phyloP scores from a whole-genome alignment of 2,329 filamentous ascomycete genomes.

The Fusarium buharicum region DNA sequence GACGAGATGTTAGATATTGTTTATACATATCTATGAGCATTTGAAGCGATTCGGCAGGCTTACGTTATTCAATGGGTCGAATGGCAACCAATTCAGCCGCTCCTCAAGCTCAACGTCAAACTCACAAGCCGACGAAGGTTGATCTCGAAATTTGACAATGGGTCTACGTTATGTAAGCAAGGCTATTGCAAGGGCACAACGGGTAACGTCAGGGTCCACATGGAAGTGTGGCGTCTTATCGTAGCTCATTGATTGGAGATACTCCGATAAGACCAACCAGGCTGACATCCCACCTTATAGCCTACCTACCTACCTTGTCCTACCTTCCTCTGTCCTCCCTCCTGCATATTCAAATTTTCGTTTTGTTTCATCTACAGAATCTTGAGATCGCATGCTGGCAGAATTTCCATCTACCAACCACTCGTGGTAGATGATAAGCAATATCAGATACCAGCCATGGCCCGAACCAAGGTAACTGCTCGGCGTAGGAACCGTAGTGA shows the following conservation, averaged over 20 bases:
- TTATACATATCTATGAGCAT: fast-evolving
- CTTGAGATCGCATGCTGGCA: background rate
- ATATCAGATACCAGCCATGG: conserved; percentile 22
- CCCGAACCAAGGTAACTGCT: conserved; percentile 9
- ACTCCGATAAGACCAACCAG: conserved; percentile 31
- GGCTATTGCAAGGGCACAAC: conserved; percentile 33
- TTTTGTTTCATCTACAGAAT: conserved; percentile 10
- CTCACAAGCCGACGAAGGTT: conserved; percentile 28
- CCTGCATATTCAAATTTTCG: conserved; percentile 20
- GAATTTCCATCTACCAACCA: background rate
- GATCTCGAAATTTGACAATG: conserved; percentile 47
- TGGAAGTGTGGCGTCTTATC: conserved; percentile 27
- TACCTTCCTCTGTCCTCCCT: conserved; percentile 33
- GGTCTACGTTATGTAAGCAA: conserved; percentile 49
- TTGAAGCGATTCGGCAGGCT: background rate
- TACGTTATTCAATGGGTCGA: conserved; percentile 38
- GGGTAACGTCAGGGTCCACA: background rate
- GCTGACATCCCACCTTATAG: conserved; percentile 38
- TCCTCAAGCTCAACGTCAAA: conserved; percentile 35
- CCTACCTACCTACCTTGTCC: conserved; percentile 25
- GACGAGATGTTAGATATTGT: conserved; percentile 12
- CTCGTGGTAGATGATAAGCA: background rate
- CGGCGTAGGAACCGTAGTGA: background rate
- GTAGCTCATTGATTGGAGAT: conserved; percentile 20
- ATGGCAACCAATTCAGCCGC: conserved; percentile 35